Base-by-base conservation (phyloP, 805 yeast species). In the Kazachstania martiniae region DNA sequence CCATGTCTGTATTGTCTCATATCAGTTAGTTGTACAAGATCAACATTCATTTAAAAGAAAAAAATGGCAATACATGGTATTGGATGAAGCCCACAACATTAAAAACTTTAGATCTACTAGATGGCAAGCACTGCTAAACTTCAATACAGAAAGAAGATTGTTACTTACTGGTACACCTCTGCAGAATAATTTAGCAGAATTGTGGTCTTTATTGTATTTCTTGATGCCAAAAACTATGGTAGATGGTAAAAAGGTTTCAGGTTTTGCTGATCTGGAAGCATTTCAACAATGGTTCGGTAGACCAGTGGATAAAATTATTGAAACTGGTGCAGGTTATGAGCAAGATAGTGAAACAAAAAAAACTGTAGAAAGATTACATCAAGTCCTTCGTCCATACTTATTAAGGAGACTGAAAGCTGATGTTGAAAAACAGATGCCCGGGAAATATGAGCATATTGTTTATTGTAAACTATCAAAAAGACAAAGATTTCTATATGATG, bases 391-490 rank as follows among this genome's bases (percentile, higher is more conserved):
- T 41, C 99, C 99, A 0, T 91, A 89, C 49, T 62, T 91, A 25
- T 62, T 91, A 38, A 74, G 99, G 54, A 75, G 99, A 42, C 68
- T 91, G 50, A 91, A 91, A 53, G 85, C 83, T 14, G 99, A 91
- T 58, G 99, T 91, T 10, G 99, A 91, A 48, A 86, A 89, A 50
- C 98, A 91, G 58, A 91, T 91, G 98, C 99, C 99, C 1, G 95
- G 82, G 0, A 91, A 91, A 51, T 83, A 86, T 55, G 99, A 91
- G 54, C 99, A 91, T 55, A 77, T 91, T 37, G 77, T 91, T 5
- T 84, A 82, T 52, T 93, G 98, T 61, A 72, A 94, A 18, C 61
- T 91, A 28, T 86, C 96, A 2, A 86, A 91, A 47, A 71, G 99
- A 42, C 99, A 91, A 53, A 62, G 97, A 38, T 82, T 73, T 47